Evolutionary conservation across 441 rosid genomes (phyloP).

Genomic region (Pelargonium cotyledonis): DNA sequence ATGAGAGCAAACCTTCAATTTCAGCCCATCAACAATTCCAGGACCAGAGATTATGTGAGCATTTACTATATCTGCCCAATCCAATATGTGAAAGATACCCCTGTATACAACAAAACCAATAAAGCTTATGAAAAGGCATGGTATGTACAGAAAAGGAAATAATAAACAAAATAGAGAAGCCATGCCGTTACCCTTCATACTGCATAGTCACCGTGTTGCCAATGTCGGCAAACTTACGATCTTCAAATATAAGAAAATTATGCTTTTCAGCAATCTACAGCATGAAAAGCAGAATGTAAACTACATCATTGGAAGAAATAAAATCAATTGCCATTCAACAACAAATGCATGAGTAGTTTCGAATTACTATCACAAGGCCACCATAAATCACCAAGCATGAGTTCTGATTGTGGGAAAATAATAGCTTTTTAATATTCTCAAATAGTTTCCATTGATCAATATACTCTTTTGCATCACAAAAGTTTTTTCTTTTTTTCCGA

Average conservation of each 20-base stretch:
- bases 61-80: constrained; percentile 93
- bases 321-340: background rate
- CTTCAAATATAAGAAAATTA: constrained; percentile 84
- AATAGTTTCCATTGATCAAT: background rate
- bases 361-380: background rate
- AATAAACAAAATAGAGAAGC: background rate
- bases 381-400: background rate
- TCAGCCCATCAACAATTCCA: constrained; percentile 83
- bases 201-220: constrained; percentile 98
- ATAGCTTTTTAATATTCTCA: background rate
- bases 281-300: constrained; percentile 11
- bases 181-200: constrained; percentile 65
- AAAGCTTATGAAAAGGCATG: constrained; percentile 6
- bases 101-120: constrained; percentile 34
- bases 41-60: constrained; percentile 87
- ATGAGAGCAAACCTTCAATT: constrained; percentile 55
- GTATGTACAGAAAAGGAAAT: background rate
- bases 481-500: background rate
- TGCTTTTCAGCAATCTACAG: constrained; percentile 77
- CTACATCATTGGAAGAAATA: background rate
- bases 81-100: constrained; percentile 70
- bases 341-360: background rate
- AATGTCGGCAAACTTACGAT: constrained; percentile 95
- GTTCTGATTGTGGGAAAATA: background rate
- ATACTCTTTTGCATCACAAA: background rate